Conservation (phyloP, 1,284 basidiomycete species). For the Heterobasidion occidentale region DNA sequence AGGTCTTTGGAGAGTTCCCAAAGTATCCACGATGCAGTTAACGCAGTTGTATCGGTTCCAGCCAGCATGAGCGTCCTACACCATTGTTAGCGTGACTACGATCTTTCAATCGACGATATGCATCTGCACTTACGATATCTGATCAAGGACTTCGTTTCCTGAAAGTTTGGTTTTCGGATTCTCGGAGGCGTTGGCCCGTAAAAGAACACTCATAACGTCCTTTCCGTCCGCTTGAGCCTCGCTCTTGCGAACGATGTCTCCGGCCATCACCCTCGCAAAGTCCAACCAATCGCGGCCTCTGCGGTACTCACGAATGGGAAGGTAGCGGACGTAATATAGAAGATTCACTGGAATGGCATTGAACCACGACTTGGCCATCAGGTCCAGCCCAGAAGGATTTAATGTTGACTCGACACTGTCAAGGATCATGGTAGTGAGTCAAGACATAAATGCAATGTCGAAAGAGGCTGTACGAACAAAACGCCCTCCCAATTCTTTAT, state of each 20-base stretch:
- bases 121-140: not conserved
- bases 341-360: not conserved
- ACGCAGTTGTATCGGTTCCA: slow-evolving; percentile 48
- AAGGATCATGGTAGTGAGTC: no score
- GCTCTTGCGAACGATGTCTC: not conserved
- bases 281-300: not conserved
- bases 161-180: not conserved
- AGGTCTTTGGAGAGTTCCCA: slow-evolving; percentile 33
- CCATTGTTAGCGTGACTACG: slow-evolving; percentile 15
- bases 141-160: not conserved
- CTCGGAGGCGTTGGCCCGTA: not conserved
- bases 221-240: not conserved
- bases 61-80: slow-evolving; percentile 24
- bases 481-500: slow-evolving; percentile 11
- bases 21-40: slow-evolving; percentile 31
- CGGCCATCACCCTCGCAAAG: not conserved
- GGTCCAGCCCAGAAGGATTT: not conserved
- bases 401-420: not conserved
- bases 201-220: slow-evolving; percentile 1
- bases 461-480: slow-evolving; percentile 7
- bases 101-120: slow-evolving; percentile 11
- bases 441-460: not conserved
- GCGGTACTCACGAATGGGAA: not conserved
- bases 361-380: slow-evolving; percentile 1
- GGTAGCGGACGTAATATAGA: not conserved